phyloP scores from a whole-genome alignment of 2,329 filamentous ascomycete species.

The Magnaporthiopsis rhizophila region DNA sequence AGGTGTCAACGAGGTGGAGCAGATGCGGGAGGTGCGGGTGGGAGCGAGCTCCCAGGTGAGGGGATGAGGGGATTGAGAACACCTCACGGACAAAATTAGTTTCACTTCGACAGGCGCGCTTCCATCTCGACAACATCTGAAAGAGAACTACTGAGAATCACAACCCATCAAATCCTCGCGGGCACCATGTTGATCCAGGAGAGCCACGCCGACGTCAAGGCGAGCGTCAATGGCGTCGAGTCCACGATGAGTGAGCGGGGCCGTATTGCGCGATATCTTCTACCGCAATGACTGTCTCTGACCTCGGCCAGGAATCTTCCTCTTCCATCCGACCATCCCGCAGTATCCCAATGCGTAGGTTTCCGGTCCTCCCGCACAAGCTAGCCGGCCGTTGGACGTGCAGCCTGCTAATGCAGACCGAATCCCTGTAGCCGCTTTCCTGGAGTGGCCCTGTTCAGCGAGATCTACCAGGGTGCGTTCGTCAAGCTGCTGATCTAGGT shows the following conservation, averaged over 20 bases:
- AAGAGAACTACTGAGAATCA: not conserved
- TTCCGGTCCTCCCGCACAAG: not conserved
- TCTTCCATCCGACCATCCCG: slow-evolving; percentile 79
- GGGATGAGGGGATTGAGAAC: not conserved
- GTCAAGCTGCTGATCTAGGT: no score
- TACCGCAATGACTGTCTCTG: not conserved
- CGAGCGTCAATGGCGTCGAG: slow-evolving; percentile 44
- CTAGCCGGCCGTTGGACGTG: not conserved
- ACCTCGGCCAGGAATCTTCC: slow-evolving; percentile 62
- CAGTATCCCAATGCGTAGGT: slow-evolving; percentile 77
- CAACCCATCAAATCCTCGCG: slow-evolving; percentile 7
- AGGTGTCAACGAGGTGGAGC: not conserved
- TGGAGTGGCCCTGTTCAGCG: slow-evolving; percentile 80
- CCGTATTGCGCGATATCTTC: no score
- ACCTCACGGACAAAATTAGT: not conserved
- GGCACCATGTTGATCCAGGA: slow-evolving; percentile 46
- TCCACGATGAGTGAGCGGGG: slow-evolving; percentile 39
- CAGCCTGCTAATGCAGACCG: not conserved
- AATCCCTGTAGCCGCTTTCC: slow-evolving; percentile 57
- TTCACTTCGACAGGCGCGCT: slow-evolving; percentile 21
- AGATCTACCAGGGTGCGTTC: slow-evolving; percentile 81
- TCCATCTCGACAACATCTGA: not conserved
- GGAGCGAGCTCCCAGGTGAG: not conserved
- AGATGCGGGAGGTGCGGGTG: not conserved
- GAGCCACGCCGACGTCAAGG: slow-evolving; percentile 41